phyloP scores from a whole-genome alignment of 352 stramenopile genomes.

The Pythium apleroticum region DNA sequence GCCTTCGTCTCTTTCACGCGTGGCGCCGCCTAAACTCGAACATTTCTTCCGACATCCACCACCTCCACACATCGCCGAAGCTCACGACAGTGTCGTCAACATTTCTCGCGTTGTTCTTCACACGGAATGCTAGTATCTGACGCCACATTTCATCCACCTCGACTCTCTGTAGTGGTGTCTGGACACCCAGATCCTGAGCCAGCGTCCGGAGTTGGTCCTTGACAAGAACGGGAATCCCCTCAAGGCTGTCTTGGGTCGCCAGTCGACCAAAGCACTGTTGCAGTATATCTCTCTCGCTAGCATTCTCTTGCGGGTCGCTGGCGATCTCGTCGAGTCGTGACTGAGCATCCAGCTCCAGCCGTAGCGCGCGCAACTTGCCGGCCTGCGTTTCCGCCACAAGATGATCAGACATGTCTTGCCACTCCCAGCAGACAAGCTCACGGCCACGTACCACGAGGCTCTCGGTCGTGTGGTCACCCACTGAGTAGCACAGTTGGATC shows the following conservation, averaged over 20 bases:
- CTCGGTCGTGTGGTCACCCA: conserved; percentile 50
- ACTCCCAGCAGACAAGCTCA: not conserved
- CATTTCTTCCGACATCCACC: conserved; percentile 54
- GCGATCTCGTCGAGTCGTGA: conserved; percentile 30
- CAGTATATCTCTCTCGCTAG: conserved; percentile 39
- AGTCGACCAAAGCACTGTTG: conserved; percentile 37
- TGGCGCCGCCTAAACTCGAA: conserved; percentile 20
- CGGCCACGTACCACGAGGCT: conserved; percentile 32
- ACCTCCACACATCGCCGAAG: conserved; percentile 50
- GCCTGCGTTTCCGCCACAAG: conserved; percentile 22
- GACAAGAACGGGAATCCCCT: conserved; percentile 18
- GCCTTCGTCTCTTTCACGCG: not conserved
- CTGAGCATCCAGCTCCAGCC: conserved; percentile 32
- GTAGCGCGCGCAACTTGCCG: conserved; percentile 39
- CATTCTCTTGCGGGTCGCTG: conserved; percentile 8
- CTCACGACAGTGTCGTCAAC: conserved; percentile 16
- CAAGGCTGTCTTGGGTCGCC: not conserved
- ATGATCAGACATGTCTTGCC: not conserved
- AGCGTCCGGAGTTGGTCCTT: conserved; percentile 39
- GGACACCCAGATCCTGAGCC: conserved; percentile 33
- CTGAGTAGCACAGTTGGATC: conserved; percentile 44
- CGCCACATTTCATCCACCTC: conserved; percentile 62
- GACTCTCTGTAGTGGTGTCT: conserved; percentile 27
- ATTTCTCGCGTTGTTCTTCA: not conserved
- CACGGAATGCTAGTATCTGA: conserved; percentile 4